phyloP scores from a whole-genome alignment of 768 basidiomycete species.

The Tulasnella sp. region DNA sequence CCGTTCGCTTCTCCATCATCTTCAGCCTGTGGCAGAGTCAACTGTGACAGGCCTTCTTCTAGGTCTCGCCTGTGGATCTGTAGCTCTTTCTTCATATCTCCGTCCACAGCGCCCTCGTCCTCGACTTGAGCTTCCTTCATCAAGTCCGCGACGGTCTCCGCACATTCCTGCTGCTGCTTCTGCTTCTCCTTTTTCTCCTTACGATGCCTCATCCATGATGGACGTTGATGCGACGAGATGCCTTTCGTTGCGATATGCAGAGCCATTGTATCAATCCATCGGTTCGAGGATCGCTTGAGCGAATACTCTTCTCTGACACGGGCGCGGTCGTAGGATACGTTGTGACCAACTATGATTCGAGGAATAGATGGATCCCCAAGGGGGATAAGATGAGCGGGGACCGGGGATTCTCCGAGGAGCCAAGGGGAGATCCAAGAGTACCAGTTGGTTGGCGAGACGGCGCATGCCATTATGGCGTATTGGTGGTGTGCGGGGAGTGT shows the following conservation, averaged over 20 bases:
- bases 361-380: slow-evolving; percentile 44
- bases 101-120: slow-evolving; percentile 33
- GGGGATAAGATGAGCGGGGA: slow-evolving; percentile 58
- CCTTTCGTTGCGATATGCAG: slow-evolving; percentile 89
- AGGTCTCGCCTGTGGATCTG: slow-evolving; percentile 12
- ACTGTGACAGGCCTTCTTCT: not conserved
- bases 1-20: slow-evolving; percentile 34
- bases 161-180: slow-evolving; percentile 49
- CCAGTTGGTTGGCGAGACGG: slow-evolving; percentile 75
- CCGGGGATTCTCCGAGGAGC: slow-evolving; percentile 53
- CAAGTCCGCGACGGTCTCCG: slow-evolving; percentile 47
- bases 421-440: slow-evolving; percentile 96
- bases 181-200: slow-evolving; percentile 51
- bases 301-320: slow-evolving; percentile 76
- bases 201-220: slow-evolving; percentile 79
- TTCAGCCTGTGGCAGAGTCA: slow-evolving; percentile 21
- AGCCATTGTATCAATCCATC: slow-evolving; percentile 91
- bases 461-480: slow-evolving; percentile 81
- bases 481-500: slow-evolving; percentile 75
- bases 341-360: slow-evolving; percentile 80
- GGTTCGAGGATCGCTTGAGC: slow-evolving; percentile 50
- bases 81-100: slow-evolving; percentile 30
- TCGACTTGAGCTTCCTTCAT: slow-evolving; percentile 34
- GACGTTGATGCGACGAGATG: slow-evolving; percentile 88
- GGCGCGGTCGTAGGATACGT: slow-evolving; percentile 86